A percentile compares a stretch with the other conserved stretches of the same genome.
These are phyloP conservation scores for Begonia fuchsioides DNA, from an alignment of 306 rosid species.

Conservation along the genomic window DNA sequence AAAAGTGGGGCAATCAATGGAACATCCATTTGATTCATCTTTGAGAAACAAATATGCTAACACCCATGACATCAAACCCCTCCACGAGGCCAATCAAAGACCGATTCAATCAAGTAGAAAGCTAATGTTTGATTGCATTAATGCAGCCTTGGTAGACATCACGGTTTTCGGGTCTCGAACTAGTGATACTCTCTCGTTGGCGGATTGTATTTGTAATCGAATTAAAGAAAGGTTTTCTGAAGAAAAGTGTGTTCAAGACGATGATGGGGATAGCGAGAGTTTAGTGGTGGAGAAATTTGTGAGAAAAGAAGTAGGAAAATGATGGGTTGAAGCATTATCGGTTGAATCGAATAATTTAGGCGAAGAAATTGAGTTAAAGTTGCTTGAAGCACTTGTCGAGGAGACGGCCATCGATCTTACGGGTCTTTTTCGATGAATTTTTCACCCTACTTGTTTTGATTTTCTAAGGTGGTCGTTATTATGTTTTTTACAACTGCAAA, in stretches of 20 bases:
- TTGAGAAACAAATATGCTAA: slow-evolving; percentile 55
- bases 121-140: slow-evolving; percentile 65
- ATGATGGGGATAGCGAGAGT: slow-evolving; percentile 49
- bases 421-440: slow-evolving; percentile 10
- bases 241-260: slow-evolving; percentile 30
- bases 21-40: slow-evolving; percentile 69
- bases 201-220: slow-evolving; percentile 52
- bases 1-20: slow-evolving; percentile 66
- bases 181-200: slow-evolving; percentile 22
- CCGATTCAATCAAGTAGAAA: slow-evolving; percentile 49
- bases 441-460: background rate
- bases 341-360: slow-evolving; percentile 55
- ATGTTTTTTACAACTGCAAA: too few relatives aligned
- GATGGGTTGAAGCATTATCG: slow-evolving; percentile 47
- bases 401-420: slow-evolving; percentile 51
- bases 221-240: slow-evolving; percentile 57
- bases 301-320: slow-evolving; percentile 52
- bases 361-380: slow-evolving; percentile 45
- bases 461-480: background rate
- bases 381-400: slow-evolving; percentile 70
- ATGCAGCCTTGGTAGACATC: slow-evolving; percentile 44
- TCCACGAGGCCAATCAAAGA: slow-evolving; percentile 63
- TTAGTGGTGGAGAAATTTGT: slow-evolving; percentile 60
- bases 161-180: slow-evolving; percentile 17
- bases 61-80: slow-evolving; percentile 29